Percentiles rank a stretch among this genome's conserved stretches.
Evolutionary conservation across 805 yeast genomes (phyloP).

Genomic region (Pichia cabralensis): DNA sequence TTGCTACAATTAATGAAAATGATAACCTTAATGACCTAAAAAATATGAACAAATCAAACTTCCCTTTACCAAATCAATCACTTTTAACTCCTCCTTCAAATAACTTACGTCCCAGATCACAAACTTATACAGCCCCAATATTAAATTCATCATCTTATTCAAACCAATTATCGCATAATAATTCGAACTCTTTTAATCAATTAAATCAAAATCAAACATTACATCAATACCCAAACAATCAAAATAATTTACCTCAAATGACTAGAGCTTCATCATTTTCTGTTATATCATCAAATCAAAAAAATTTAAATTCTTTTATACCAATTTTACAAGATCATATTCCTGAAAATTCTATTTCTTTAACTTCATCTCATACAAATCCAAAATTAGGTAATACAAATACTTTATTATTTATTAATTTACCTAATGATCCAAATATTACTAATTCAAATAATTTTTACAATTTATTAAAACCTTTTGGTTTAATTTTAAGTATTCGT

Average conservation of each 20-base stretch:
- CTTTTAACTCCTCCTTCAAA: conserved; percentile 10
- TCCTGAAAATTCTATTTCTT: conserved; percentile 45
- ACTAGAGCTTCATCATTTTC: conserved; percentile 17
- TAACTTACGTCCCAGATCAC: conserved; percentile 36
- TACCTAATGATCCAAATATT: conserved; percentile 40
- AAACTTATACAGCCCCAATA: conserved; percentile 25
- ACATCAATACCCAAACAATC: conserved; percentile 11
- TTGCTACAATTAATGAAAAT: too few relatives aligned
- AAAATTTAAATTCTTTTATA: neutral
- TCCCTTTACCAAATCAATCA: neutral
- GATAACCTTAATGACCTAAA: too few relatives aligned
- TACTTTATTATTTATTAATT: conserved; percentile 67
- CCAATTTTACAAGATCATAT: conserved; percentile 42
- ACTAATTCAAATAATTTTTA: conserved; percentile 45
- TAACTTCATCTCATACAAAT: conserved; percentile 67
- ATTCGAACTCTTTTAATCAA: conserved; percentile 3
- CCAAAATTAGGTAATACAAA: conserved; percentile 66
- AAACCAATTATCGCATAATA: conserved; percentile 1
- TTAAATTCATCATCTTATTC: neutral
- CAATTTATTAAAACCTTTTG: conserved; percentile 48
- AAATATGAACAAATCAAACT: too few relatives aligned
- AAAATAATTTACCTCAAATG: conserved; percentile 6
- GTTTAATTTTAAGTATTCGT: conserved; percentile 51
- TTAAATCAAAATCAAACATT: conserved; percentile 1
- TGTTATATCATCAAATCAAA: conserved; percentile 8